Evolutionary conservation across 192 early-diverging fungal genomes (phyloP).

Genomic region (Umbelopsis isabellina): DNA sequence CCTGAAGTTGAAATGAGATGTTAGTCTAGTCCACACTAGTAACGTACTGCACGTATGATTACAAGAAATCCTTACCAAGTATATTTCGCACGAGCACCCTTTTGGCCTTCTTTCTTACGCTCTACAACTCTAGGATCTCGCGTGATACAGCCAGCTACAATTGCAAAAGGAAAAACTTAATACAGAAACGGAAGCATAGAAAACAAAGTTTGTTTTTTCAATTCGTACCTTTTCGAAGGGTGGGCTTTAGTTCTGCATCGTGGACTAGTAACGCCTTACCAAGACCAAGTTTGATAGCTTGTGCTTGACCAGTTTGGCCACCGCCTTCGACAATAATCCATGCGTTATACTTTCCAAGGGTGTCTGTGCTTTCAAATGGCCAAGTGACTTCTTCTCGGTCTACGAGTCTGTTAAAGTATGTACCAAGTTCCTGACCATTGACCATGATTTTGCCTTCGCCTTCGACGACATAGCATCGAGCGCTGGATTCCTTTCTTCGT

Average conservation of each 20-base stretch:
- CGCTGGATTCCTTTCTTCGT: constrained; percentile 80
- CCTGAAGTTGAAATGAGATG: not conserved
- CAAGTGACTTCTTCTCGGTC: constrained; percentile 73
- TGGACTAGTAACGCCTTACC: constrained; percentile 72
- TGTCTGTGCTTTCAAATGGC: constrained; percentile 69
- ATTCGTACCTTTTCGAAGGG: constrained; percentile 53
- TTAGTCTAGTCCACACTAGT: no score
- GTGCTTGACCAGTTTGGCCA: constrained; percentile 83
- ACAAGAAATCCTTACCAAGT: constrained; percentile 60
- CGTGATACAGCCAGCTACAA: constrained; percentile 56
- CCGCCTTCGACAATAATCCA: constrained; percentile 83
- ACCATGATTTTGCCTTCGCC: constrained; percentile 73
- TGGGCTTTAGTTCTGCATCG: constrained; percentile 58
- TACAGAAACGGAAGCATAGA: not conserved
- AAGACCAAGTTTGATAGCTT: constrained; percentile 82
- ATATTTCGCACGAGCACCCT: constrained; percentile 90
- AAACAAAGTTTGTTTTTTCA: not conserved
- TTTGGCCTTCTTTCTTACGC: constrained; percentile 95
- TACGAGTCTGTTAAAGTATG: constrained; percentile 73
- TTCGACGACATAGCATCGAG: constrained; percentile 73
- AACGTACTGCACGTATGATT: not conserved
- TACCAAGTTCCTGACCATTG: constrained; percentile 73
- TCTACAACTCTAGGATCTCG: constrained; percentile 83
- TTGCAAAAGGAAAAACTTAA: constrained; percentile 21
- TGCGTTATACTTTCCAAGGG: constrained; percentile 83